Conservation (phyloP, 805 yeast species). For the Saturnispora serradocipensis region DNA sequence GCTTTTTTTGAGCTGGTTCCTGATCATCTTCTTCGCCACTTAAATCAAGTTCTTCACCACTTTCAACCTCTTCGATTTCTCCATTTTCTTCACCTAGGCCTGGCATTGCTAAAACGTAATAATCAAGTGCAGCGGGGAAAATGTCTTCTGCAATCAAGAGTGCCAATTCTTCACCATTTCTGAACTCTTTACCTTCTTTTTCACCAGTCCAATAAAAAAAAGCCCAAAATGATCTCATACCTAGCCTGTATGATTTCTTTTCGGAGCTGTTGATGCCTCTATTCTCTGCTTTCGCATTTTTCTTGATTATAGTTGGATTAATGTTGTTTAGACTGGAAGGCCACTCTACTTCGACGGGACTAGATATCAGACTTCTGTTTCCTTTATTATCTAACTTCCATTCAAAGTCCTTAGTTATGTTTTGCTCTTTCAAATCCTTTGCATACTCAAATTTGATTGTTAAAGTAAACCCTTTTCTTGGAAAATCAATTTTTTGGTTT, state of each 20-base stretch:
- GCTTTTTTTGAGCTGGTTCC: slow-evolving; percentile 10
- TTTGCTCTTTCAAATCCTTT: slow-evolving; percentile 43
- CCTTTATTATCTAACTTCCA: slow-evolving; percentile 39
- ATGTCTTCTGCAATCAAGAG: slow-evolving; percentile 66
- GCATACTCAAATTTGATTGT: slow-evolving; percentile 44
- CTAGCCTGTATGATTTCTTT: slow-evolving; percentile 53
- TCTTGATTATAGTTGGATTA: slow-evolving; percentile 44
- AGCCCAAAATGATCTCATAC: slow-evolving; percentile 78
- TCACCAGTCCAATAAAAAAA: slow-evolving; percentile 83
- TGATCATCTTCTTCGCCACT: slow-evolving; percentile 19
- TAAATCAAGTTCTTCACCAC: slow-evolving; percentile 31
- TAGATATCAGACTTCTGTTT: slow-evolving; percentile 46
- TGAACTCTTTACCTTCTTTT: slow-evolving; percentile 67
- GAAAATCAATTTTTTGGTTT: slow-evolving; percentile 2
- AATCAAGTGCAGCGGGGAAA: slow-evolving; percentile 77
- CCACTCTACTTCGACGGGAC: slow-evolving; percentile 54
- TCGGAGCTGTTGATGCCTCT: slow-evolving; percentile 38
- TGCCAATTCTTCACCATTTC: slow-evolving; percentile 73
- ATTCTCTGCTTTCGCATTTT: slow-evolving; percentile 20
- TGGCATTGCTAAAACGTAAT: slow-evolving; percentile 68
- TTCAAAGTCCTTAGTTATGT: slow-evolving; percentile 50
- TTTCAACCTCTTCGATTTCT: slow-evolving; percentile 43
- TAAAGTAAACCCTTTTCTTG: slow-evolving; percentile 40
- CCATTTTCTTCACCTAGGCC: slow-evolving; percentile 47
- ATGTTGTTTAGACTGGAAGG: slow-evolving; percentile 50